These are phyloP conservation scores for Calonectria hongkongensis DNA, from an alignment of 2,329 filamentous ascomycete genomes.

Conservation along the genomic window DNA sequence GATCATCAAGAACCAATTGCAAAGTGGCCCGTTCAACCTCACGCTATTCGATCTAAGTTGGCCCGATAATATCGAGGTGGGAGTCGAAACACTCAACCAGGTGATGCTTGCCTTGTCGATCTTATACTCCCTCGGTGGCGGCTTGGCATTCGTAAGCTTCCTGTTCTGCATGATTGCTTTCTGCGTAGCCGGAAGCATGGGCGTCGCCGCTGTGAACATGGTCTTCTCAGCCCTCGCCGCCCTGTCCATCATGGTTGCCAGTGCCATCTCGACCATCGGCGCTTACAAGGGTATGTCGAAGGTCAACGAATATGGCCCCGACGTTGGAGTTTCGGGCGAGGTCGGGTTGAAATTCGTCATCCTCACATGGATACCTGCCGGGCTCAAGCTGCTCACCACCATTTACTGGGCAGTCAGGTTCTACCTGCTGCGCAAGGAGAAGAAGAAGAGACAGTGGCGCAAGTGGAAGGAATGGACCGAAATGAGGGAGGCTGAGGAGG, in stretches of 20 bases:
- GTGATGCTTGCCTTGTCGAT: conserved; percentile 17
- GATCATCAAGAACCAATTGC: conserved; percentile 13
- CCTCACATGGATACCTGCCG: conserved; percentile 18
- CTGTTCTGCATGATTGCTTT: conserved; percentile 17
- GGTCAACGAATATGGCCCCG: conserved; percentile 17
- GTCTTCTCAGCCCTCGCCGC: conserved; percentile 3
- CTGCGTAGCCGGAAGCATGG: conserved; percentile 15
- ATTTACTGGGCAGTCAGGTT: conserved; percentile 20
- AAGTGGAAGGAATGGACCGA: conserved; percentile 27
- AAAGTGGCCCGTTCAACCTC: conserved; percentile 12
- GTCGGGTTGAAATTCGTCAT: conserved; percentile 26
- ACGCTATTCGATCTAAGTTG: conserved; percentile 21
- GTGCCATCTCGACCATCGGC: conserved; percentile 23
- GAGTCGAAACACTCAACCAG: conserved; percentile 27
- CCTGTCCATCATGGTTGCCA: conserved; percentile 5
- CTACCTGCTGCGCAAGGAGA: conserved; percentile 16
- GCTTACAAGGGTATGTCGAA: conserved; percentile 23
- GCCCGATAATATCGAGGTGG: conserved; percentile 21
- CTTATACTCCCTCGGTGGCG: conserved; percentile 14
- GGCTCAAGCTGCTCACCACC: conserved; percentile 22
- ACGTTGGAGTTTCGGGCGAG: conserved; percentile 19
- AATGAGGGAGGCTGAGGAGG: conserved; percentile 8
- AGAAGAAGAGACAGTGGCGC: conserved; percentile 29
- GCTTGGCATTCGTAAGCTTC: conserved; percentile 11
- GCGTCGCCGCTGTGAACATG: conserved; percentile 23